phyloP scores from a whole-genome alignment of 164 flowering plant genomes.

The Stephania yunnanensis region DNA sequence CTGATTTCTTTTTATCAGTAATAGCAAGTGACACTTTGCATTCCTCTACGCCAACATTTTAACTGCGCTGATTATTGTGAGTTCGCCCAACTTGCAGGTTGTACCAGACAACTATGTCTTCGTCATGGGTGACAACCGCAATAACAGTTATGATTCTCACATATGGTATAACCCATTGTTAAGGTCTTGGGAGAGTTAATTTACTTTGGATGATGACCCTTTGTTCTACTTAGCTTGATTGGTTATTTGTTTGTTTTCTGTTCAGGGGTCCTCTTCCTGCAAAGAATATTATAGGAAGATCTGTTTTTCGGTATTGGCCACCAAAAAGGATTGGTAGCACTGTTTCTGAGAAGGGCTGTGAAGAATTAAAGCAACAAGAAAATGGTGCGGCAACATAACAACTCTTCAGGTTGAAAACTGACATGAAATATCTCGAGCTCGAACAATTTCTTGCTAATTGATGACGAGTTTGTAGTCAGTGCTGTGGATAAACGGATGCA shows the following conservation, averaged over 20 bases:
- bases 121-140: constrained; percentile 99
- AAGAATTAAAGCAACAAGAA: constrained; percentile 39
- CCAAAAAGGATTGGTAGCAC: constrained; percentile 80
- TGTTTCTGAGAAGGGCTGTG: constrained; percentile 51
- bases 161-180: constrained; percentile 65
- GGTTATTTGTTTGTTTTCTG: background rate
- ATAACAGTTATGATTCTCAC: constrained; percentile 98
- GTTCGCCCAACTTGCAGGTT: constrained; percentile 34
- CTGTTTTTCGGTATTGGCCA: constrained; percentile 90
- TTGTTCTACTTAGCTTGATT: background rate
- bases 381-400: constrained; percentile 9
- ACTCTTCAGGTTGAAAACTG: background rate
- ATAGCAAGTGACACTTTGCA: background rate
- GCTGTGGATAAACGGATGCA: background rate
- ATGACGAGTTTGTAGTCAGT: background rate
- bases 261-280: constrained; percentile 91
- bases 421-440: background rate
- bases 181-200: background rate
- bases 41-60: background rate
- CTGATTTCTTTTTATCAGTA: background rate
- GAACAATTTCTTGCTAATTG: background rate
- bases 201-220: too few relatives aligned
- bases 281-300: constrained; percentile 89
- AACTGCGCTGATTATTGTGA: too few relatives aligned
- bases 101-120: constrained; percentile 86